These are phyloP conservation scores for Berberis thunbergii DNA, from an alignment of 164 flowering plant genomes.

Conservation along the genomic window DNA sequence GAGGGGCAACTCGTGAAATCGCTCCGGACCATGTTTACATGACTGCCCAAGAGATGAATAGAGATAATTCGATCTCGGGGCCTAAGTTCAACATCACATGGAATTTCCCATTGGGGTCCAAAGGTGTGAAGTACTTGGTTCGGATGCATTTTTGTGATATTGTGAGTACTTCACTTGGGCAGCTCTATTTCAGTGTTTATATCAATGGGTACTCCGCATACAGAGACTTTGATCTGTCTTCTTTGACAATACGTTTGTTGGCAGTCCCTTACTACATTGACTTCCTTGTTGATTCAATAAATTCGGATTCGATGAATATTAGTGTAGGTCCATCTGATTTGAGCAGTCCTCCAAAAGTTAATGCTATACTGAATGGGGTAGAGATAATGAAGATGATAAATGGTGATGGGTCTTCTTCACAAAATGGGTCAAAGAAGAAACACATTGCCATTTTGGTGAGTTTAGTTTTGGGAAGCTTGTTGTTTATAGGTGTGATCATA, in stretches of 20 bases:
- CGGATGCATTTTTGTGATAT: constrained; percentile 86
- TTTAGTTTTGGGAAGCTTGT: constrained; percentile 35
- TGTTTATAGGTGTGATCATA: constrained; percentile 17
- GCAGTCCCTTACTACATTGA: constrained; percentile 62
- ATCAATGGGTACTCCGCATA: constrained; percentile 40
- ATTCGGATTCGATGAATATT: constrained; percentile 20
- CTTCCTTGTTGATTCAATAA: constrained; percentile 36
- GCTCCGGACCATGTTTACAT: constrained; percentile 48
- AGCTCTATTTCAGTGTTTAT: constrained; percentile 56
- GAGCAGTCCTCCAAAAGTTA: constrained; percentile 21
- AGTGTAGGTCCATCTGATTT: constrained; percentile 64
- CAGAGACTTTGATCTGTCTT: constrained; percentile 43
- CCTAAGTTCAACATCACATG: constrained; percentile 52
- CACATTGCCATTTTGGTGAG: constrained; percentile 30
- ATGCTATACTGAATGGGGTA: constrained; percentile 76
- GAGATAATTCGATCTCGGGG: constrained; percentile 10
- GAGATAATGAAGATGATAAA: constrained; percentile 69
- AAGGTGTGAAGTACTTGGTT: constrained; percentile 33
- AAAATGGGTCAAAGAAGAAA: constrained; percentile 18
- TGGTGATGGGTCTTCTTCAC: constrained; percentile 5
- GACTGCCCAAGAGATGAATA: constrained; percentile 74
- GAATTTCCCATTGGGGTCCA: constrained; percentile 28
- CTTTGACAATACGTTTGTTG: constrained; percentile 25
- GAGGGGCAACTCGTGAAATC: constrained; percentile 36
- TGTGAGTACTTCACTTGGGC: constrained; percentile 42